phyloP scores from a whole-genome alignment of 345 rosid species.

The Aquilaria sinensis region DNA sequence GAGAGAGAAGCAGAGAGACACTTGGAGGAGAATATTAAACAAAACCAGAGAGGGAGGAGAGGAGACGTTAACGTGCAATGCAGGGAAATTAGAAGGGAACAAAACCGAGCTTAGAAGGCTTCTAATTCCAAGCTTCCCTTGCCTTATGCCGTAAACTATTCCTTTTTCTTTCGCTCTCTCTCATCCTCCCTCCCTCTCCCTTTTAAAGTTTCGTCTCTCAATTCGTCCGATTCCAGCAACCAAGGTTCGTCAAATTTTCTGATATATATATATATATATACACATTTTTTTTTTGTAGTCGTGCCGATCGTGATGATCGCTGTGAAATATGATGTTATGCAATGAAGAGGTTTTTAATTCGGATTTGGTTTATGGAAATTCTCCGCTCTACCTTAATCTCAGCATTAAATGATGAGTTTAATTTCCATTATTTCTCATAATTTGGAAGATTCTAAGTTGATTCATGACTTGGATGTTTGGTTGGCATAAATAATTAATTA shows the following conservation, averaged over 20 bases:
- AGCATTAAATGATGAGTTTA: slow-evolving; percentile 14
- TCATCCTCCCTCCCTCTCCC: background rate
- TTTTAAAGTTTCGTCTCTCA: background rate
- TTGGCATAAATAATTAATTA: too few relatives aligned
- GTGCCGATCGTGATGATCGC: slow-evolving; percentile 11
- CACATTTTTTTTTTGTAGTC: background rate
- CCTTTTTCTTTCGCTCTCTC: slow-evolving; percentile 20
- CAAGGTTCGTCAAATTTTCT: background rate
- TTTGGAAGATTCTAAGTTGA: slow-evolving; percentile 13
- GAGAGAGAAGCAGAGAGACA: background rate
- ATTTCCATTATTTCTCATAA: background rate
- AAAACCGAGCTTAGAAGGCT: slow-evolving; percentile 43
- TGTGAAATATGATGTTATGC: slow-evolving; percentile 1
- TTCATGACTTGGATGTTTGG: too few relatives aligned
- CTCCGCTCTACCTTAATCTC: background rate
- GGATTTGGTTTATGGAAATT: background rate
- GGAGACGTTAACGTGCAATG: slow-evolving; percentile 52
- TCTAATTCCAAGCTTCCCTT: slow-evolving; percentile 31
- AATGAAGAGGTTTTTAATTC: slow-evolving; percentile 3
- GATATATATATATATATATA: background rate
- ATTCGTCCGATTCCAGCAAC: slow-evolving; percentile 1
- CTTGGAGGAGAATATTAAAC: background rate
- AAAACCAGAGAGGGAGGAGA: slow-evolving; percentile 4
- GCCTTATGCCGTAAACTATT: slow-evolving; percentile 51
- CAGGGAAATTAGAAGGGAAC: slow-evolving; percentile 34